Evolutionary conservation across 177 flowering plant species (phyloP).

Genomic region (Vitis hybrid): DNA sequence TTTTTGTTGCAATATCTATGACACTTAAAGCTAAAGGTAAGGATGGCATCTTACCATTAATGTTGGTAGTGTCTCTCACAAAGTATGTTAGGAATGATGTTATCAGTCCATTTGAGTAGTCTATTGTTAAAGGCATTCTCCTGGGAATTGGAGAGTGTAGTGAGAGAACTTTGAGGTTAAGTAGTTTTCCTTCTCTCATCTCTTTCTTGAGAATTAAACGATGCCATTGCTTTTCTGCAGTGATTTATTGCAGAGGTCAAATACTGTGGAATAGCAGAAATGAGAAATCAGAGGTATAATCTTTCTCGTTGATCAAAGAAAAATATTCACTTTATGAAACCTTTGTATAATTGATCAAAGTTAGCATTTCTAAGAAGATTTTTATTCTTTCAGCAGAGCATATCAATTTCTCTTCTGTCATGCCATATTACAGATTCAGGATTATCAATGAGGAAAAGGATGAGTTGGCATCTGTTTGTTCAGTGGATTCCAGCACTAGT

Average conservation of each 20-base stretch:
- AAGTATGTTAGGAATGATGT: too few relatives aligned
- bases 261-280: constrained; percentile 10
- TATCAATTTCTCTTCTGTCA: neutral
- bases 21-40: too few relatives aligned
- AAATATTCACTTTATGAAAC: neutral
- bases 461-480: constrained; percentile 19
- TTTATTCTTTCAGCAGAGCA: neutral
- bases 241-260: constrained; percentile 16
- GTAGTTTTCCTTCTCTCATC: neutral
- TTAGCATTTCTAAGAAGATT: neutral
- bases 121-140: too few relatives aligned
- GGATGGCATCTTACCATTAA: too few relatives aligned
- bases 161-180: neutral
- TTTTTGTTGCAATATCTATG: too few relatives aligned
- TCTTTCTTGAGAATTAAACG: neutral
- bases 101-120: too few relatives aligned
- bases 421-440: constrained; percentile 8
- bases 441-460: constrained; percentile 14
- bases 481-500: constrained; percentile 15
- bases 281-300: constrained; percentile 26
- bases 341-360: neutral
- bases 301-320: neutral
- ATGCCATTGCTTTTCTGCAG: neutral
- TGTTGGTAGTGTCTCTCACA: too few relatives aligned
- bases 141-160: neutral